Evolutionary conservation across 1,284 basidiomycete species (phyloP), one percentile per base, ranked within the genome.

Genomic region (Boletus subluridellus): DNA sequence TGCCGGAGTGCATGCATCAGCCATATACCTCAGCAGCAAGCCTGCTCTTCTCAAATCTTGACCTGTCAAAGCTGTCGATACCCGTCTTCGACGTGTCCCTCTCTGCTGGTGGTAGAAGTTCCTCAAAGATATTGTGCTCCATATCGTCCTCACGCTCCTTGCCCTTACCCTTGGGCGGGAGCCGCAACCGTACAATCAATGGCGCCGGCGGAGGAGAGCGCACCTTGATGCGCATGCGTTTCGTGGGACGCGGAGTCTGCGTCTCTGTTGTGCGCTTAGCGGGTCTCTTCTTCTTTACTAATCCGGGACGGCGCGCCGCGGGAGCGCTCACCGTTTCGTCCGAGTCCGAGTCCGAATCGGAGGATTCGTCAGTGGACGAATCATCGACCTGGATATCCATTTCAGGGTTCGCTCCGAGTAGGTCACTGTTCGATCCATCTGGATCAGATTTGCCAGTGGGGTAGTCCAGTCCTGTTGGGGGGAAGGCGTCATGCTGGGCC

Each of bases 21-120:
- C 39, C 24, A 65, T 78, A 61, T 64, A 89, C 87, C 76, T 96
- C 94, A 35, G 92, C 90, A 14, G 78, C 72, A 42, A 78, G 67
- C 54, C 88, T 81, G 66, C 89, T 90, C 61, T 79, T 80, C 63
- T 95, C 90, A 70, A 93, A 98, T 45, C 83, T 79, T 52, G 81
- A 74, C 67, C 90, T 89, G 72, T 99, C 96, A 10, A 71, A 68
- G n/a, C 75, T 74, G 2, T 74, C 72, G 41, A 95, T 85, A 6
- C 75, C 72, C n/a, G 94, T 95, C 63, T 84, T 86, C 21, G 80
- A 76, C 32, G 82, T 90, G 70, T 94, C 91, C 32, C 94, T 85
- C 54, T 98, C 90, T 15, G 80, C 77, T 0, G 80, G 77, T 17
- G 73, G 75, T 53, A 98, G 78, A 55, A 95, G 78, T 42, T 95